Evolutionary conservation across 2,329 filamentous ascomycete species (phyloP), one percentile per base, ranked within the genome.

Genomic region (Diplodia sapinea): DNA sequence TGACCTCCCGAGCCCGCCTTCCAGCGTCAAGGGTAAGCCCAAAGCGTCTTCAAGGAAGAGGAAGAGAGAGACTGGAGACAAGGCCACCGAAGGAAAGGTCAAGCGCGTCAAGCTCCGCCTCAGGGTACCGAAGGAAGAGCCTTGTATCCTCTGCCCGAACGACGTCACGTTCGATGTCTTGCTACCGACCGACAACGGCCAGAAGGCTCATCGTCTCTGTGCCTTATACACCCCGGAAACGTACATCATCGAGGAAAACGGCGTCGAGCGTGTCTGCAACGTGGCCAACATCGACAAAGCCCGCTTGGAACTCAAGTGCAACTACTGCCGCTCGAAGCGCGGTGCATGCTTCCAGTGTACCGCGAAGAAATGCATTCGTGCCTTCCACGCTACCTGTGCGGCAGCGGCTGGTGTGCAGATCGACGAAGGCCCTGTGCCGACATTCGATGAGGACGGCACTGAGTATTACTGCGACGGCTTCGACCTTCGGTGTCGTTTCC

Each of bases 301-400:
- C 67, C 91, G 94, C 23, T 82, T 96, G 72, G 93, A 96, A 31
- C 88, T 98, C 72, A 97, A 96, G 79, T 99, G 95, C 78, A 88
- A 96, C 70, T 97, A 92, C 80, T 99, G 95, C 76, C 92, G 94
- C 40, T 96, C 93, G 38, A 96, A 95, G 79, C 91, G 91, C 68
- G 95, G 95, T n/a, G 93, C 93, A 17, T 97, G 94, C 80, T 96
- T 99, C 81, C 94, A 98, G 78, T 99, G 95, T 79, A 96, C 93
- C 0, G 90, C 93, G 72, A 94, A 94, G 82, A 98, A 97, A 78
- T 99, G 95, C 74, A 91, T 92, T 4, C 86, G 95, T 70, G 91
- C 94, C 9, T 99, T 97, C 79, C 95, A 99, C 77, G 92, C 94
- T 17, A 98, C 94, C 1, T 99, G 95, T 77, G 95, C 95, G 2